Percentiles rank a stretch among this genome's conserved stretches.
phyloP scores from a whole-genome alignment of 495 filamentous ascomycete species.

The Collariella sp. region DNA sequence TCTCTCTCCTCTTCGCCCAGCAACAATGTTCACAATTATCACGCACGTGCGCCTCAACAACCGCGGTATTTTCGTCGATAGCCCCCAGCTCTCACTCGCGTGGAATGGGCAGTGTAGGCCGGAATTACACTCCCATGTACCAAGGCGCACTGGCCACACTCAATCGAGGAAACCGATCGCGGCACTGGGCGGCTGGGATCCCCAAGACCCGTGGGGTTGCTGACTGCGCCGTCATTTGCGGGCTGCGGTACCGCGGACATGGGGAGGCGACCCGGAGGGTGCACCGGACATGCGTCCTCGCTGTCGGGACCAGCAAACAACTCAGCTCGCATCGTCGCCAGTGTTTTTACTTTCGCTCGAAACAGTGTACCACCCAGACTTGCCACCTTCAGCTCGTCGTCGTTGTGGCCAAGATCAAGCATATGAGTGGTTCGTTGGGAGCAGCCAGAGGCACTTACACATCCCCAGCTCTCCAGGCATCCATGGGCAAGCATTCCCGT shows the following conservation, averaged over 20 bases:
- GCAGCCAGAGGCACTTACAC: neutral
- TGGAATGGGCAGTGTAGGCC: neutral
- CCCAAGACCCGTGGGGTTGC: slow-evolving; percentile 17
- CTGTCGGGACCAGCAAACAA: neutral
- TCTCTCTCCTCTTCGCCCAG: too few species aligned
- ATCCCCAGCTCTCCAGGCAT: neutral
- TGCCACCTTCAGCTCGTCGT: neutral
- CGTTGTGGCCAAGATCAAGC: neutral
- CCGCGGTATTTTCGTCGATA: neutral
- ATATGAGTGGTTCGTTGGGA: neutral
- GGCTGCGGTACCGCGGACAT: slow-evolving; percentile 1
- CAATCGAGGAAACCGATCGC: neutral
- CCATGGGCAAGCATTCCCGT: too few species aligned
- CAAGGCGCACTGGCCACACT: neutral
- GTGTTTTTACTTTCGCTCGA: neutral
- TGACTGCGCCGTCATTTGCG: slow-evolving; percentile 4
- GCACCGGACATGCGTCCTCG: neutral
- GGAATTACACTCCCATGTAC: neutral
- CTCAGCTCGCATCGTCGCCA: neutral
- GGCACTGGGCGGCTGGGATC: slow-evolving; percentile 9
- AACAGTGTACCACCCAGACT: neutral
- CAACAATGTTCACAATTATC: too few species aligned
- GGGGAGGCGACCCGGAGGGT: slow-evolving; percentile 5
- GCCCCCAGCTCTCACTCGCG: neutral
- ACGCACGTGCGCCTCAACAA: too few species aligned